Evolutionary conservation across 495 filamentous ascomycete genomes (phyloP), one percentile per base, ranked within the genome.

Genomic region (Glutinoglossum americanum): DNA sequence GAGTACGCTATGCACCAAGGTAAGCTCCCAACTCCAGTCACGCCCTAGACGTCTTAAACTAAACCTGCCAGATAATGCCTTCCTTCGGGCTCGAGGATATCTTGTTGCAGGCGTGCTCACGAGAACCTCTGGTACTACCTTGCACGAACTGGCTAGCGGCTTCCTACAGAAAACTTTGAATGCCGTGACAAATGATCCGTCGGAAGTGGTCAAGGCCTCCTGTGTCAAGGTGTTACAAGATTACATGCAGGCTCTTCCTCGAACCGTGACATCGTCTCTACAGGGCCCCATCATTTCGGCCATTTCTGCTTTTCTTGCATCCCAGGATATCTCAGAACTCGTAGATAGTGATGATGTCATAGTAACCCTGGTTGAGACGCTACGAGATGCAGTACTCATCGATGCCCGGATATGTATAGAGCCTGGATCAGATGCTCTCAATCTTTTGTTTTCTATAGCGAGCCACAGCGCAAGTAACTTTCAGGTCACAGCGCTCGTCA

Each of bases 201-300:
- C 86, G 4, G 89, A 94, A 64, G 75, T 98, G 33, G 89, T 97
- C 28, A 84, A 89, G 67, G 93, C 94, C 27, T 80, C 92, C 13
- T 89, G 86, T 65, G 84, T 97, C 59, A 90, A 89, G 60, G 82
- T 87, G 0, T 67, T 96, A 44, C 89, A 96, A 66, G 84, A 85
- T 64, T 85, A 90, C 55, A 72, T 94, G 27, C 76, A 74, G 39
- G 73, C 81, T 7, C 62, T 80, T 51, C 72, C 78, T 11, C 62
- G 70, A 7, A 68, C 69, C 26, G 70, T 78, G 27, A 74, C 76
- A 1, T 68, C 72, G 44, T 74, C 78, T 35, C 73, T 86, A 55
- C 92, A 98, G 66, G 62, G 74, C 0, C 71, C 80, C 9, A 84
- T 95, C 41, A 79, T 96, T 45, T 69, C 76, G 1, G 80, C 86